Evolutionary conservation across 306 rosid species (phyloP).

Genomic region (Inga leiocalycina): DNA sequence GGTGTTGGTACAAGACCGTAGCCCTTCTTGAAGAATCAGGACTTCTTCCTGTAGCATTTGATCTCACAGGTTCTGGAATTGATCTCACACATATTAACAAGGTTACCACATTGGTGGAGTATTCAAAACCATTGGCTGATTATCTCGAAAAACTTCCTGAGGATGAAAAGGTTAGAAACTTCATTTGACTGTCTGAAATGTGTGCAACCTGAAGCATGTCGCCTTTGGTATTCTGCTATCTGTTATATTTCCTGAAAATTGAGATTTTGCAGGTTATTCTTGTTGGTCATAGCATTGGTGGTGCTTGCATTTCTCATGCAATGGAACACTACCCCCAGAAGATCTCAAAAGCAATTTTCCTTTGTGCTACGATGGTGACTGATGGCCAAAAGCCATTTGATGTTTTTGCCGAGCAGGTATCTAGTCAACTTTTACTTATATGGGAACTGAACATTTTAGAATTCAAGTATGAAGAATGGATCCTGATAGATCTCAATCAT

Average conservation of each 20-base stretch:
- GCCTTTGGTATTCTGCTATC: conserved; percentile 9
- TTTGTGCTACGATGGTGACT: conserved; percentile 94
- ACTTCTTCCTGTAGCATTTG: conserved; percentile 74
- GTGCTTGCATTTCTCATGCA: conserved; percentile 94
- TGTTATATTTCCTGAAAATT: conserved; percentile 30
- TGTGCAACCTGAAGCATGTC: conserved; percentile 18
- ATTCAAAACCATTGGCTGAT: conserved; percentile 81
- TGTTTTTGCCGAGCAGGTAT: conserved; percentile 83
- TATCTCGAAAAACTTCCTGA: conserved; percentile 76
- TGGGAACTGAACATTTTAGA: conserved; percentile 18
- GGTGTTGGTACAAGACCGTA: conserved; percentile 98
- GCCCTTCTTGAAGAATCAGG: conserved; percentile 84
- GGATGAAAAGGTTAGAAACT: conserved; percentile 74
- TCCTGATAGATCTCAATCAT: conserved; percentile 6
- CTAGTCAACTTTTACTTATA: conserved; percentile 14
- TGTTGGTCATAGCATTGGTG: conserved; percentile 96
- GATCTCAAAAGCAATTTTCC: conserved; percentile 82
- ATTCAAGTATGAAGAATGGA: conserved; percentile 10
- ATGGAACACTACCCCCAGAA: conserved; percentile 80
- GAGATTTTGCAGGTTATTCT: conserved; percentile 71
- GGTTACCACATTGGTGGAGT: conserved; percentile 68
- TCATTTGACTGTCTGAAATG: neutral
- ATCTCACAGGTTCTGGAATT: conserved; percentile 93
- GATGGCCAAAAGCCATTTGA: conserved; percentile 90
- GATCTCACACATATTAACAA: conserved; percentile 76